Conservation (phyloP, 2,329 filamentous ascomycete genomes). For the Coniochaeta prunicola region DNA sequence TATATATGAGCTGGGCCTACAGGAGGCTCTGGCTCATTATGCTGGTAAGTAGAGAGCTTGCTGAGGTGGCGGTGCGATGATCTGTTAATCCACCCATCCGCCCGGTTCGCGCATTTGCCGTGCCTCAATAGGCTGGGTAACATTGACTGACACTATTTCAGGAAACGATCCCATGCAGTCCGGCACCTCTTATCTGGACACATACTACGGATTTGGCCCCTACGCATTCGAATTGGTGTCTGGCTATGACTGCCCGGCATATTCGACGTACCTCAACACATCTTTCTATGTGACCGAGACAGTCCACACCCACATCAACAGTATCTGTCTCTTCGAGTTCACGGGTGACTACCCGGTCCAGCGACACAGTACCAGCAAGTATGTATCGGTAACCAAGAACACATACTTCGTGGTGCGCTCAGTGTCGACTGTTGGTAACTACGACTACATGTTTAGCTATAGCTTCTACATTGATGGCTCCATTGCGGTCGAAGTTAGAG, state of each 20-base stretch:
- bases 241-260: slow-evolving; percentile 44
- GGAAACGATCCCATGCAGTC: slow-evolving; percentile 37
- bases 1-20: slow-evolving; percentile 47
- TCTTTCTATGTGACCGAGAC: slow-evolving; percentile 35
- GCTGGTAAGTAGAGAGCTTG: slow-evolving; percentile 19
- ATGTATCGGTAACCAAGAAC: slow-evolving; percentile 39
- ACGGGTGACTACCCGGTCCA: slow-evolving; percentile 40
- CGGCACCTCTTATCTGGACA: slow-evolving; percentile 38
- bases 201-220: slow-evolving; percentile 38
- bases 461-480: slow-evolving; percentile 43
- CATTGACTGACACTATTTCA: not conserved
- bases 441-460: slow-evolving; percentile 45
- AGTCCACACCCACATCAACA: slow-evolving; percentile 36
- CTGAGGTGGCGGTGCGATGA: not conserved
- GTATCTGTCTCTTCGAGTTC: slow-evolving; percentile 49
- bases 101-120: no score
- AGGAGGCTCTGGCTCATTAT: slow-evolving; percentile 48
- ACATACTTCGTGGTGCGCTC: slow-evolving; percentile 36
- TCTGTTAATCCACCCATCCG: not conserved
- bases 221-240: slow-evolving; percentile 35
- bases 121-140: no score
- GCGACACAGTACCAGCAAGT: slow-evolving; percentile 34
- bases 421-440: slow-evolving; percentile 46
- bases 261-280: slow-evolving; percentile 41
- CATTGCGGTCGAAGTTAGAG: slow-evolving; percentile 42